phyloP scores from a whole-genome alignment of 495 filamentous ascomycete genomes.

The Tuber magnatum region DNA sequence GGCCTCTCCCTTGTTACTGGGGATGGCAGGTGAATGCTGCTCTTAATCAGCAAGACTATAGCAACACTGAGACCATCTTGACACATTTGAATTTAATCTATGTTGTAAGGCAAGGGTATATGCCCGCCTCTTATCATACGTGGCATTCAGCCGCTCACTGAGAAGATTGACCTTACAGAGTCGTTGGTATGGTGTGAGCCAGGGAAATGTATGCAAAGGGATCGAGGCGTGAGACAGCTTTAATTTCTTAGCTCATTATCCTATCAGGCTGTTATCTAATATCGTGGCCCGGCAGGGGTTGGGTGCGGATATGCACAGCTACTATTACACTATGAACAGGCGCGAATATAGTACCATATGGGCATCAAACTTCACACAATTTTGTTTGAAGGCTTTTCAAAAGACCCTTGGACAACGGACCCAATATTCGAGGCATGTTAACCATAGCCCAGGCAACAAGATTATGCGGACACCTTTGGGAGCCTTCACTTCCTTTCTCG shows the following conservation, averaged over 20 bases:
- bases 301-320: neutral
- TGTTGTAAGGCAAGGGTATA: neutral
- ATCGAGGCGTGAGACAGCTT: neutral
- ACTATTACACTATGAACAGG: neutral
- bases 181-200: neutral
- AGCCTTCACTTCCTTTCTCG: neutral
- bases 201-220: neutral
- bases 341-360: neutral
- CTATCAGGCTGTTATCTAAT: neutral
- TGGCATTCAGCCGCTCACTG: neutral
- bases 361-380: neutral
- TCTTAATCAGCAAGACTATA: neutral
- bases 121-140: neutral
- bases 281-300: neutral
- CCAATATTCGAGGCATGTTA: neutral
- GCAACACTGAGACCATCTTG: neutral
- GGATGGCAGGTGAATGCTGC: neutral
- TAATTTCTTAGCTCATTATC: neutral
- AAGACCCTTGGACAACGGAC: neutral
- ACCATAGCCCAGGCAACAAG: neutral
- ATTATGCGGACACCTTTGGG: neutral
- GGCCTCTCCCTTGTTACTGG: neutral
- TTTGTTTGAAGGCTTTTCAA: neutral
- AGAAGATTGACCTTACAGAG: neutral
- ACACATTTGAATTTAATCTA: neutral